phyloP scores from a whole-genome alignment of 306 rosid species.

The Trifolium repens region DNA sequence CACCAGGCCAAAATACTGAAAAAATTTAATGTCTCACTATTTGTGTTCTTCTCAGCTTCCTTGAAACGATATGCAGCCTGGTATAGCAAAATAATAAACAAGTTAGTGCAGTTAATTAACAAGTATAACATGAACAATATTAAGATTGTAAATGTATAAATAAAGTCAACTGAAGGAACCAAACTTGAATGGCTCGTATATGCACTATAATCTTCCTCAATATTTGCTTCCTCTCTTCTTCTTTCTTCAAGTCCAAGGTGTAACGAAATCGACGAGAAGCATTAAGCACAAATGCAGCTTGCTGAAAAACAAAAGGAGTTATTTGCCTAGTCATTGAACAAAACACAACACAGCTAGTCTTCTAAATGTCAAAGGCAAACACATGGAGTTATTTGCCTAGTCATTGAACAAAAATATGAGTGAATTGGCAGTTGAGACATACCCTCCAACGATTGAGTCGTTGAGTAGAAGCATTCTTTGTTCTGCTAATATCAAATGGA shows the following conservation, averaged over 20 bases:
- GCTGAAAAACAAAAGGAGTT: slow-evolving; percentile 47
- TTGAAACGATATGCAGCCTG: slow-evolving; percentile 89
- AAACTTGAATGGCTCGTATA: slow-evolving; percentile 81
- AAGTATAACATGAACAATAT: slow-evolving; percentile 1
- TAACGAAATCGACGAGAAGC: slow-evolving; percentile 99
- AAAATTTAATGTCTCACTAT: too few species aligned
- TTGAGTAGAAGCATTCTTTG: too few species aligned
- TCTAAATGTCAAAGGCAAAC: too few species aligned
- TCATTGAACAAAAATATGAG: too few species aligned
- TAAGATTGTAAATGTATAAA: not conserved
- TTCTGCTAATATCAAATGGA: too few species aligned
- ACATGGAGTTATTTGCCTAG: too few species aligned
- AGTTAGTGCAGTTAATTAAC: slow-evolving; percentile 28
- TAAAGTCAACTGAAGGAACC: slow-evolving; percentile 36
- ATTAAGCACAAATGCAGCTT: slow-evolving; percentile 96
- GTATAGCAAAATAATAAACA: slow-evolving; percentile 34
- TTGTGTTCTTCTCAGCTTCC: slow-evolving; percentile 43
- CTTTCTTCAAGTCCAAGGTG: slow-evolving; percentile 95
- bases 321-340: too few species aligned
- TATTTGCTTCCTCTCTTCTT: slow-evolving; percentile 72
- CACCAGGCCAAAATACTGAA: too few species aligned
- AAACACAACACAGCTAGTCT: too few species aligned
- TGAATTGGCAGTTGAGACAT: too few species aligned
- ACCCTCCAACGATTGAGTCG: too few species aligned
- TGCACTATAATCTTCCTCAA: slow-evolving; percentile 80